These are phyloP conservation scores for Solanum commersonii DNA, from an alignment of 257 asterid species.

Conservation along the genomic window DNA sequence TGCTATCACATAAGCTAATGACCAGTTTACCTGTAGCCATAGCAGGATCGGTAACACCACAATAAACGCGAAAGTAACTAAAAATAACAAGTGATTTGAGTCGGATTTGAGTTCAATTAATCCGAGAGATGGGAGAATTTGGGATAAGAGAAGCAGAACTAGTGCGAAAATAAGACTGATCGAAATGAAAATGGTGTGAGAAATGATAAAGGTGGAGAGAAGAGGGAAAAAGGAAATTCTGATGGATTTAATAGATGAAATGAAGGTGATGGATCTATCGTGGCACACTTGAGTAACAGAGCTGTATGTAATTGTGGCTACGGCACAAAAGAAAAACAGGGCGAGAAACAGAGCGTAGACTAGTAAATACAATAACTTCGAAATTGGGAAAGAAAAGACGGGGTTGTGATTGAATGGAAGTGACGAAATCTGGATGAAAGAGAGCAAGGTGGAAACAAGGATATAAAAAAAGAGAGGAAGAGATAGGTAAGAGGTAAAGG, in stretches of 20 bases:
- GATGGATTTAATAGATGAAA: neutral
- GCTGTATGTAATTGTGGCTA: neutral
- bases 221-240: neutral
- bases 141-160: neutral
- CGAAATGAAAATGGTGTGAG: neutral
- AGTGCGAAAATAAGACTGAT: neutral
- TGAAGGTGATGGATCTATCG: neutral
- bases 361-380: neutral
- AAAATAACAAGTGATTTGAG: neutral
- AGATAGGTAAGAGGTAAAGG: neutral
- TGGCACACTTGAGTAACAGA: neutral
- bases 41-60: neutral
- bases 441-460: neutral
- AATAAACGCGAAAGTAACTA: neutral
- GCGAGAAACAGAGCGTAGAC: neutral
- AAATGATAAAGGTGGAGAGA: neutral
- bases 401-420: neutral
- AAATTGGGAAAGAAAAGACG: neutral
- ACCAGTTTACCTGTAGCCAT: constrained; percentile 2
- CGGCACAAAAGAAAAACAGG: neutral
- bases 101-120: neutral
- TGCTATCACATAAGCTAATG: neutral
- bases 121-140: neutral
- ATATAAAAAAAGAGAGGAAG: neutral
- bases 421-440: neutral